Percentiles rank a stretch among this genome's conserved stretches.
phyloP scores from a whole-genome alignment of 441 rosid species.

The Theobroma grandiflorum region DNA sequence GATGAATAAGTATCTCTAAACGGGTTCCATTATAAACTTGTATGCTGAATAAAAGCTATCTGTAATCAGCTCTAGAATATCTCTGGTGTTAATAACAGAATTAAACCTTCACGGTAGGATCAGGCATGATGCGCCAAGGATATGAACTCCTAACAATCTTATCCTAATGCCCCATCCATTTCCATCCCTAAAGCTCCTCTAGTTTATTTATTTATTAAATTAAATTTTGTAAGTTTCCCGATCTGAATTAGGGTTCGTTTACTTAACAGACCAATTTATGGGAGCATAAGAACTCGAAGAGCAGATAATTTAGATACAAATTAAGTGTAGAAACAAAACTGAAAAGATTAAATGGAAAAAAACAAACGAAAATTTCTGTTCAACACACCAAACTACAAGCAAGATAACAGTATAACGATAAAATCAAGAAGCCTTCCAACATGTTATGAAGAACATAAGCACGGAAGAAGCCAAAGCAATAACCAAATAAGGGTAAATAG shows the following conservation, averaged over 20 bases:
- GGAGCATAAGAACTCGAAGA: slow-evolving; percentile 2
- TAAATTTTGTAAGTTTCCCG: not conserved
- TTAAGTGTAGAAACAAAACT: not conserved
- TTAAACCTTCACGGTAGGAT: not conserved
- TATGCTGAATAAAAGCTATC: not conserved
- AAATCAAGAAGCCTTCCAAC: not conserved
- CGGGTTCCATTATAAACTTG: not conserved
- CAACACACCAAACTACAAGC: slow-evolving; percentile 4
- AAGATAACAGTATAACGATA: not conserved
- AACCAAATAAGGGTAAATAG: not conserved
- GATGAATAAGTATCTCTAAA: not conserved
- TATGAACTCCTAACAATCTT: not conserved
- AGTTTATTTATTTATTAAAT: not conserved
- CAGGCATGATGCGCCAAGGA: not conserved
- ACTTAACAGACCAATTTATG: not conserved
- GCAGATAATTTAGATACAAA: not conserved
- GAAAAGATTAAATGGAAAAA: not conserved
- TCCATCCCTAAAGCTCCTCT: not conserved
- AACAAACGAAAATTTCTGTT: not conserved
- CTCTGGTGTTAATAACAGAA: not conserved
- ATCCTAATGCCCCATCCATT: not conserved
- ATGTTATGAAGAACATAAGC: not conserved
- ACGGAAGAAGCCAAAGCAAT: not conserved
- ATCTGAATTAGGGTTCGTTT: not conserved
- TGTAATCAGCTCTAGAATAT: not conserved